Evolutionary conservation across 192 early-diverging fungal species (phyloP).

Genomic region (Umbelopsis isabellina): DNA sequence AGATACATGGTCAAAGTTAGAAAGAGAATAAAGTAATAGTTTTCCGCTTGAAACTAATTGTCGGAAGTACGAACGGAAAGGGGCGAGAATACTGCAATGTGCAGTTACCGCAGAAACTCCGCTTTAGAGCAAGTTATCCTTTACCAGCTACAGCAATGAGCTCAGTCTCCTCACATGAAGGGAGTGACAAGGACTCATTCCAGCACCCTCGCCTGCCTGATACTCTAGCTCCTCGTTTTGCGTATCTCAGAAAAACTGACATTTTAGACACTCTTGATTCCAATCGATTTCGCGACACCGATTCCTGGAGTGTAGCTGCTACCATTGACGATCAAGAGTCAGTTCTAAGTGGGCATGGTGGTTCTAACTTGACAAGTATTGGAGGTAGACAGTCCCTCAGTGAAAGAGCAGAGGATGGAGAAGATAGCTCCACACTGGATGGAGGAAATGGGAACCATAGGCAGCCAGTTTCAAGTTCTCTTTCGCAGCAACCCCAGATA

Average conservation of each 20-base stretch:
- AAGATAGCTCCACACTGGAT: conserved; percentile 30
- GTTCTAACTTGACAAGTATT: conserved; percentile 23
- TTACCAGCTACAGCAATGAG: conserved; percentile 24
- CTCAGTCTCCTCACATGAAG: conserved; percentile 35
- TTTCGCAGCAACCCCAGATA: conserved; percentile 11
- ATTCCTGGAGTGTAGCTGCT: conserved; percentile 45
- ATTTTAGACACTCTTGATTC: conserved; percentile 39
- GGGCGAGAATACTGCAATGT: no score
- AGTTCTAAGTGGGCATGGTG: conserved; percentile 40
- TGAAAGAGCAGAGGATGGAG: conserved; percentile 33
- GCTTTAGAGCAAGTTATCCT: no score
- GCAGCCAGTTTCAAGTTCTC: background rate
- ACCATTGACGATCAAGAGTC: conserved; percentile 47
- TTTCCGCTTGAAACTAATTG: no score
- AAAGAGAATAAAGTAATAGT: no score
- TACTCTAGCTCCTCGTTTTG: conserved; percentile 26
- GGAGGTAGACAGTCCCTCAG: conserved; percentile 25
- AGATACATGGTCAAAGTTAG: no score
- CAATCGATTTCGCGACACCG: conserved; percentile 37
- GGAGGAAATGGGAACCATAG: conserved; percentile 4
- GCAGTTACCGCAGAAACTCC: no score
- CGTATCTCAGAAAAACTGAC: conserved; percentile 41
- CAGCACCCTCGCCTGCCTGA: conserved; percentile 26
- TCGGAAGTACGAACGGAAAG: no score
- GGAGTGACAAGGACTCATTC: conserved; percentile 35